Conservation (phyloP, 345 rosid species). For the Populus alba region DNA sequence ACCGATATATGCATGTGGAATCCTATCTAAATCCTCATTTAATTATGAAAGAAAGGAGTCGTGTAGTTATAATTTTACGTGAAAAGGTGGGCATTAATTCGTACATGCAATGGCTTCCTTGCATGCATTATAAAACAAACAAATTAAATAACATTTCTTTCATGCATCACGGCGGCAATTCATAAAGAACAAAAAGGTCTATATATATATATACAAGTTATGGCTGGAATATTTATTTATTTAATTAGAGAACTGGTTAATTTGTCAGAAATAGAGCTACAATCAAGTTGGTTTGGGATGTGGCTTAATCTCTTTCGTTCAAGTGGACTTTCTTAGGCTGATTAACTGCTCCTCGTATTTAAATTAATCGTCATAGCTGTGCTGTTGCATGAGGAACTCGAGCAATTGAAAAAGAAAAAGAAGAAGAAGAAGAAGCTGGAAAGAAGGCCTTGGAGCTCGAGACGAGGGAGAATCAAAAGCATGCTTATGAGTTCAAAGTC, state of each 20-base stretch:
- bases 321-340: constrained; percentile 21
- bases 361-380: background rate
- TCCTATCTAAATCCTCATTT: background rate
- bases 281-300: background rate
- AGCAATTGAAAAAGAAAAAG: no score
- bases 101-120: background rate
- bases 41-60: background rate
- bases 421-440: no score
- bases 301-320: background rate
- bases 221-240: constrained; percentile 15
- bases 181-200: background rate
- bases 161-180: background rate
- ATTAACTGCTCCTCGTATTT: constrained; percentile 20
- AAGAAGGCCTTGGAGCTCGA: background rate
- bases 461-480: no score
- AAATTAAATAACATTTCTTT: background rate
- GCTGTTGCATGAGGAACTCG: no score
- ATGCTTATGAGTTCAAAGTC: no score
- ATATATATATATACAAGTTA: background rate
- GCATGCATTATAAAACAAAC: background rate
- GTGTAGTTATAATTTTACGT: background rate
- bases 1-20: background rate
- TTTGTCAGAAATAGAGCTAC: background rate
- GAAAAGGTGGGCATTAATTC: background rate
- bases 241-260: background rate